phyloP scores from a whole-genome alignment of 2,329 filamentous ascomycete species.

The Metarhizium anisopliae region DNA sequence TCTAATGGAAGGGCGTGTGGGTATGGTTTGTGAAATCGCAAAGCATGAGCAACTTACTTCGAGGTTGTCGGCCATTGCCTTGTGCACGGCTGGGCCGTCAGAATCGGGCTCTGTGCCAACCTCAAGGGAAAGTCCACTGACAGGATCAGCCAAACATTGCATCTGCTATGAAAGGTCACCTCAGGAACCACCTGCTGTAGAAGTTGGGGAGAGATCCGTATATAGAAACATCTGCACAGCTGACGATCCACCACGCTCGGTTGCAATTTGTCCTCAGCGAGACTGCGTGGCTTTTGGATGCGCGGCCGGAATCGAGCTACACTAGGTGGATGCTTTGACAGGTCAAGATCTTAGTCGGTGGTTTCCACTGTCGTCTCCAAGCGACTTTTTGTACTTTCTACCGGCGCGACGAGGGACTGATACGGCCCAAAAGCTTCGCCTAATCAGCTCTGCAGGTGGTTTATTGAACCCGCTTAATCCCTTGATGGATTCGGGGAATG shows the following conservation, averaged over 20 bases:
- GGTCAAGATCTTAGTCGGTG: constrained; percentile 41
- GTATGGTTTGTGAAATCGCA: constrained; percentile 49
- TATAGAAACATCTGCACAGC: constrained; percentile 45
- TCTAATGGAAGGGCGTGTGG: constrained; percentile 50
- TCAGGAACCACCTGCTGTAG: constrained; percentile 17
- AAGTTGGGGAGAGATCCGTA: constrained; percentile 20
- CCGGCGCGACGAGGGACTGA: constrained; percentile 40
- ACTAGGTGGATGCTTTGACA: constrained; percentile 42
- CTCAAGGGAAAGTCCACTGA: neutral
- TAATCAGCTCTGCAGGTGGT: constrained; percentile 51
- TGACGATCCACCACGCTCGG: constrained; percentile 55
- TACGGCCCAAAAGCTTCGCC: constrained; percentile 45
- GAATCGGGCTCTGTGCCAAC: neutral
- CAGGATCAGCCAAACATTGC: constrained; percentile 8
- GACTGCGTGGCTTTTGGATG: constrained; percentile 59
- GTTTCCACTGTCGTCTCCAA: constrained; percentile 46
- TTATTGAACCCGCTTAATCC: constrained; percentile 15
- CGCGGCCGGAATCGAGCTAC: constrained; percentile 51
- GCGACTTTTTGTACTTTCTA: constrained; percentile 51
- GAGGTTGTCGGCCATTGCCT: constrained; percentile 1
- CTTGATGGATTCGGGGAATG: constrained; percentile 11
- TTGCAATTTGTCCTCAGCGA: constrained; percentile 56
- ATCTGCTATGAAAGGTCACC: constrained; percentile 15
- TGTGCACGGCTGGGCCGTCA: constrained; percentile 2
- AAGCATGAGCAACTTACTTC: constrained; percentile 8